phyloP scores from a whole-genome alignment of 2,329 filamentous ascomycete genomes.

The Myriosclerotinia scirpicola region DNA sequence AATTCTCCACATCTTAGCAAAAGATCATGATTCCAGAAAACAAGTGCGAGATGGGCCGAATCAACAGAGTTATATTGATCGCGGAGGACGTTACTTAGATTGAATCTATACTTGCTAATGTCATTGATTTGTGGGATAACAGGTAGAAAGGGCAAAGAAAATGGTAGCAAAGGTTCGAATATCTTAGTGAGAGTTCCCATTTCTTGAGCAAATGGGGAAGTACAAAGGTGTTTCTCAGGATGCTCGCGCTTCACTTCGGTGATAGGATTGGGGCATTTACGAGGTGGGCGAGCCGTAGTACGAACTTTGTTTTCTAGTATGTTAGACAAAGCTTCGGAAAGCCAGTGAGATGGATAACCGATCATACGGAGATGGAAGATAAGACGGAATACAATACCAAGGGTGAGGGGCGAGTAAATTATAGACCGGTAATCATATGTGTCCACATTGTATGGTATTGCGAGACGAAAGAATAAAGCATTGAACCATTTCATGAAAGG shows the following conservation, averaged over 20 bases:
- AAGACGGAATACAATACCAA: conserved; percentile 25
- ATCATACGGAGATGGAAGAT: conserved; percentile 22
- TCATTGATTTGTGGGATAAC: background rate
- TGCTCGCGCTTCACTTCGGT: conserved; percentile 8
- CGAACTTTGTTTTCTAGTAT: conserved; percentile 26
- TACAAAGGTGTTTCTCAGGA: conserved; percentile 22
- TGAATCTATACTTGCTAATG: background rate
- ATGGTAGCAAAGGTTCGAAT: conserved; percentile 27
- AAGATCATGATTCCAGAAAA: background rate
- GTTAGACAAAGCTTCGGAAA: conserved; percentile 26
- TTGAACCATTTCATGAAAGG: conserved; percentile 27
- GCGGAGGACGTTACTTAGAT: background rate
- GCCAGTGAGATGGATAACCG: conserved; percentile 31
- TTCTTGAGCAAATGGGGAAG: conserved; percentile 25
- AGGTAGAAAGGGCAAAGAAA: conserved; percentile 3
- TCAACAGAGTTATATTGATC: background rate
- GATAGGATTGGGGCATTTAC: background rate
- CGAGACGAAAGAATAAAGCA: conserved; percentile 25
- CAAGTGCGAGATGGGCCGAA: background rate
- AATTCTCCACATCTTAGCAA: background rate
- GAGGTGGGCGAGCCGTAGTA: conserved; percentile 22
- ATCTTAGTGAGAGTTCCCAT: conserved; percentile 21
- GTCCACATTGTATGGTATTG: conserved; percentile 22
- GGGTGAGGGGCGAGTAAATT: conserved; percentile 22
- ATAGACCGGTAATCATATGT: background rate